Conservation (phyloP, 2,329 filamentous ascomycete genomes). For the Fusarium coicis region DNA sequence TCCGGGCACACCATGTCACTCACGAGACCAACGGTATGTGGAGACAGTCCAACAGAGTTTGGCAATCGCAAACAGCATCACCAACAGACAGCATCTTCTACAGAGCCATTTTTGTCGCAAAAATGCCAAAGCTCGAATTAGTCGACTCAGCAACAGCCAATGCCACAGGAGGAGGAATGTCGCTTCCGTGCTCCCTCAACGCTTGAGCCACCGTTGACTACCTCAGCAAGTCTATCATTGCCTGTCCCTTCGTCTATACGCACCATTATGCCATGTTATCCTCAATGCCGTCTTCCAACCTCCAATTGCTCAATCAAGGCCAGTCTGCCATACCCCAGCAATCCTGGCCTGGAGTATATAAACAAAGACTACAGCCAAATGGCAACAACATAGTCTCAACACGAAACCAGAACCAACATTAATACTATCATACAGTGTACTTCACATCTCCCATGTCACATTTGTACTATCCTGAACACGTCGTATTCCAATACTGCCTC, state of each 20-base stretch:
- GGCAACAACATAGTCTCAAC: background rate
- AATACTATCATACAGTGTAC: constrained; percentile 44
- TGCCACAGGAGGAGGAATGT: background rate
- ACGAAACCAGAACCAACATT: constrained; percentile 38
- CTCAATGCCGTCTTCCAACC: background rate
- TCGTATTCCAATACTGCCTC: constrained; percentile 21
- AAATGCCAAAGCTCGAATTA: background rate
- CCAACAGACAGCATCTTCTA: background rate
- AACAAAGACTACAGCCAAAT: background rate
- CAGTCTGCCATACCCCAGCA: background rate
- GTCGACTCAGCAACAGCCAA: background rate
- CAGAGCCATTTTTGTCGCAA: background rate
- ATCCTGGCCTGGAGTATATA: background rate
- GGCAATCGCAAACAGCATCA: background rate
- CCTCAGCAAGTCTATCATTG: background rate
- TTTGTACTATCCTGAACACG: constrained; percentile 39
- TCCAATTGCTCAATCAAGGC: background rate
- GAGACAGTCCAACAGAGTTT: background rate
- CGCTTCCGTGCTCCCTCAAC: background rate
- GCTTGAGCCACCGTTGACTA: background rate
- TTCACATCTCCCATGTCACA: constrained; percentile 24
- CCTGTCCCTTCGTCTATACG: background rate
- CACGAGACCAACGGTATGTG: constrained; percentile 6
- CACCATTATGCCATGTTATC: background rate
- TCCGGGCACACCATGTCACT: background rate